Percentiles rank a stretch among this genome's conserved stretches.
phyloP scores from a whole-genome alignment of 805 yeast genomes.

The Metschnikowia santaceciliae region DNA sequence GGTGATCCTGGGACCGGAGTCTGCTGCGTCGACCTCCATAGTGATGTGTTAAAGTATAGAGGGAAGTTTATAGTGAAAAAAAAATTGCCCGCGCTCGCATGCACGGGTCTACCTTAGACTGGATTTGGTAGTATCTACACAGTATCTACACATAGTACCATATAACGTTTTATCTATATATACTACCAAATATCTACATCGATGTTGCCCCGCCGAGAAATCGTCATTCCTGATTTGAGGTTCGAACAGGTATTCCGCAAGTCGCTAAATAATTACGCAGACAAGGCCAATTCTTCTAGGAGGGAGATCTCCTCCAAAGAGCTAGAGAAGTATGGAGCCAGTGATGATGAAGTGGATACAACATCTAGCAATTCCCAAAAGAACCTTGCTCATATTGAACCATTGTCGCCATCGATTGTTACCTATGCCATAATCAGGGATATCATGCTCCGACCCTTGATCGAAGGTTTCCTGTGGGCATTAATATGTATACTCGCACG shows the following conservation, averaged over 20 bases:
- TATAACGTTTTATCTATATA: no score
- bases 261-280: slow-evolving; percentile 30
- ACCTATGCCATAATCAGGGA: slow-evolving; percentile 48
- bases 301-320: slow-evolving; percentile 18
- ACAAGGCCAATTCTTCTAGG: slow-evolving; percentile 9
- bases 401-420: slow-evolving; percentile 43
- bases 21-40: slow-evolving; percentile 29
- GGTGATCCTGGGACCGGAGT: slow-evolving; percentile 72
- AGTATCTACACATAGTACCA: no score
- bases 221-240: slow-evolving; percentile 57
- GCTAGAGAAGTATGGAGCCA: slow-evolving; percentile 11
- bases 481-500: slow-evolving; percentile 10
- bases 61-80: background rate
- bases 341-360: background rate
- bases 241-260: slow-evolving; percentile 58
- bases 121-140: no score
- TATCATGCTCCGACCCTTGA: slow-evolving; percentile 49
- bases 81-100: slow-evolving; percentile 5
- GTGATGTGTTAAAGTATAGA: slow-evolving; percentile 1
- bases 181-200: background rate
- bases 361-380: no score
- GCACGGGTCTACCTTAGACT: background rate
- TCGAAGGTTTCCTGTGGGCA: slow-evolving; percentile 48
- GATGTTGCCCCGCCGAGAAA: slow-evolving; percentile 1
- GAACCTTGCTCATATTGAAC: slow-evolving; percentile 29